Percentiles rank a stretch among this genome's conserved stretches.
Evolutionary conservation across 2,329 filamentous ascomycete genomes (phyloP).

Genomic region (Penicillium sp.): DNA sequence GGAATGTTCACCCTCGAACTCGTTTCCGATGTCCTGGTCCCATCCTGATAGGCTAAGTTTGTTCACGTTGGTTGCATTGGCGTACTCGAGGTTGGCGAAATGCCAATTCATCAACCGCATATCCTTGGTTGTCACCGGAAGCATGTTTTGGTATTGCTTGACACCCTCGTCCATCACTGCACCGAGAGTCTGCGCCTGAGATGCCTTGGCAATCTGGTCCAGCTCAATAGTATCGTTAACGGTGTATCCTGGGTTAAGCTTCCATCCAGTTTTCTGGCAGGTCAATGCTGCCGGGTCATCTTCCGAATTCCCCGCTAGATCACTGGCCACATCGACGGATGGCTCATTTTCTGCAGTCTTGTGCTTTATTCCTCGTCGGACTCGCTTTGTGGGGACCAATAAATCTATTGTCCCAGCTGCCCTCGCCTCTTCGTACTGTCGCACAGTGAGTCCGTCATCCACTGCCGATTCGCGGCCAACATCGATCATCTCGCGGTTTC

Average conservation of each 20-base stretch:
- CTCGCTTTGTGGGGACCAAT: conserved; percentile 42
- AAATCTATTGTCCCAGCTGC: conserved; percentile 54
- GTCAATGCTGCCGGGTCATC: conserved; percentile 73
- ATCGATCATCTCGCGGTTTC: conserved; percentile 77
- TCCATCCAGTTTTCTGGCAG: conserved; percentile 79
- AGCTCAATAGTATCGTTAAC: conserved; percentile 69
- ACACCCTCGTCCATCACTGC: conserved; percentile 92
- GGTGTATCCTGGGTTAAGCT: conserved; percentile 61
- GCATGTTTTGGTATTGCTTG: conserved; percentile 75
- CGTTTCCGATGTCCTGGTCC: conserved; percentile 97
- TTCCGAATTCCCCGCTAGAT: conserved; percentile 60
- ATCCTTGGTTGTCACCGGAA: conserved; percentile 81
- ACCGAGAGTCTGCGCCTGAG: conserved; percentile 70
- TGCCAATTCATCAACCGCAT: conserved; percentile 96
- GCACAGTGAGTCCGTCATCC: conserved; percentile 69
- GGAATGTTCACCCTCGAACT: conserved; percentile 92
- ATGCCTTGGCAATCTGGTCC: conserved; percentile 59
- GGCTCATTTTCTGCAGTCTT: conserved; percentile 52
- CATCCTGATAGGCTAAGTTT: conserved; percentile 85
- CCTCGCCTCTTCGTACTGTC: conserved; percentile 67
- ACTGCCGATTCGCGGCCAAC: conserved; percentile 73
- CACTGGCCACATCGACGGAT: conserved; percentile 49
- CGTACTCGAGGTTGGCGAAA: conserved; percentile 95
- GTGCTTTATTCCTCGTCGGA: conserved; percentile 46
- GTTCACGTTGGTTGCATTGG: conserved; percentile 85